Evolutionary conservation across 352 stramenopile genomes (phyloP), one percentile per base, ranked within the genome.

Genomic region (Phytophthora syringae): DNA sequence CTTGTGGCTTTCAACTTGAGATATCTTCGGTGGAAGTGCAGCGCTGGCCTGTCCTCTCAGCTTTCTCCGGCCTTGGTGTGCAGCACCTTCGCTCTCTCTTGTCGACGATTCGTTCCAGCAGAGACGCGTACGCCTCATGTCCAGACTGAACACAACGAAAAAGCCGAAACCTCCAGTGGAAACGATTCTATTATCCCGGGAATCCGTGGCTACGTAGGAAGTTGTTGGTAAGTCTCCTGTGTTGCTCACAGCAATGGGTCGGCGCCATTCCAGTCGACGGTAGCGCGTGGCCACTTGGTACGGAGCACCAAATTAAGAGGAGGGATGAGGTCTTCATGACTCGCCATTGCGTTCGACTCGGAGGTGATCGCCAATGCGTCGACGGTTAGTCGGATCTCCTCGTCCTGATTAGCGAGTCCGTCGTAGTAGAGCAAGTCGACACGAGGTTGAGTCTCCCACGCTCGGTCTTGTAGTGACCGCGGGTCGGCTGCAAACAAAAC

Each of bases 401-500:
- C 89, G 50, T 97, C 89, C 58, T 97, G 91, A 67, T 92, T 92
- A 16, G 81, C 90, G 10, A 97, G 79, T 1, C 77, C 86, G 58
- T 98, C 92, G 59, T 86, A 97, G 65, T 97, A 97, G 40, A 88
- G 90, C 43, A 97, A 64, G 32, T 98, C 89, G 48, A 97, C 44
- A 12, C 28, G 58, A 1, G 47, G 28, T 42, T 53, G 68, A 2
- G 76, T 63, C 45, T 78, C 74, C 1, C 88, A 52, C n/a, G 76
- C 54, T 13, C 34, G 52, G 37, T 87, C 57, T 48, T 79, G 52
- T 25, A 77, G 24, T 27, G 48, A 13, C 7, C 13, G 15, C 22
- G 57, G 59, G 13, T 81, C 70, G 0, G 70, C 70, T 0, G 74
- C 72, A 48, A 97, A 97, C 16, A 98, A 61, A 34, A 97, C 88